phyloP scores from a whole-genome alignment of 108 stramenopile genomes.

The Epipyxis sp. region DNA sequence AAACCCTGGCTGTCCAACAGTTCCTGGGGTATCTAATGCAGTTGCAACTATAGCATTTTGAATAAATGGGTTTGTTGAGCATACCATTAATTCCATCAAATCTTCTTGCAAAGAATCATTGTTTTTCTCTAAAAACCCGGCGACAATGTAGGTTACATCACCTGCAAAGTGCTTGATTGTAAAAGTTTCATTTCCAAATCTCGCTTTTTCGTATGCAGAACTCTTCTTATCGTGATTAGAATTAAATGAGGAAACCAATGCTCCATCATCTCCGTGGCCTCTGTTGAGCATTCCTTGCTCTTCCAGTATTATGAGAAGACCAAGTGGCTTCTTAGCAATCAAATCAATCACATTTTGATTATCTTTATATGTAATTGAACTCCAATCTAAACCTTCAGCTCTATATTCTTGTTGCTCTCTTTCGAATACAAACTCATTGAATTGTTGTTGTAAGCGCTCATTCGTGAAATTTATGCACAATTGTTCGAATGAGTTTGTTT shows the following conservation, averaged over 20 bases:
- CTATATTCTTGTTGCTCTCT: conserved; percentile 91
- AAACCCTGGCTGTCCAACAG: neutral
- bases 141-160: conserved; percentile 79
- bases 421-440: conserved; percentile 95
- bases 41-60: conserved; percentile 7
- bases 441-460: conserved; percentile 97
- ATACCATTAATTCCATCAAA: conserved; percentile 45
- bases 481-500: conserved; percentile 63
- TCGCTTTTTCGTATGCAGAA: neutral
- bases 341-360: conserved; percentile 94
- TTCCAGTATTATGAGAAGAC: conserved; percentile 58
- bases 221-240: neutral
- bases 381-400: conserved; percentile 74
- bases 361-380: conserved; percentile 82
- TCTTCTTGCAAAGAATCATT: conserved; percentile 57
- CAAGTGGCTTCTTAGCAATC: conserved; percentile 73
- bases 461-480: conserved; percentile 98
- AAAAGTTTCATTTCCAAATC: conserved; percentile 47
- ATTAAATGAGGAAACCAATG: conserved; percentile 36
- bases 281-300: conserved; percentile 57
- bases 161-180: conserved; percentile 92
- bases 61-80: conserved; percentile 32
- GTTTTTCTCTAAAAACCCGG: conserved; percentile 95
- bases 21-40: neutral
- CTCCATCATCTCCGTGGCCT: conserved; percentile 53